Evolutionary conservation across 2,329 filamentous ascomycete genomes (phyloP).

Genomic region (Tolypocladium capitatum): DNA sequence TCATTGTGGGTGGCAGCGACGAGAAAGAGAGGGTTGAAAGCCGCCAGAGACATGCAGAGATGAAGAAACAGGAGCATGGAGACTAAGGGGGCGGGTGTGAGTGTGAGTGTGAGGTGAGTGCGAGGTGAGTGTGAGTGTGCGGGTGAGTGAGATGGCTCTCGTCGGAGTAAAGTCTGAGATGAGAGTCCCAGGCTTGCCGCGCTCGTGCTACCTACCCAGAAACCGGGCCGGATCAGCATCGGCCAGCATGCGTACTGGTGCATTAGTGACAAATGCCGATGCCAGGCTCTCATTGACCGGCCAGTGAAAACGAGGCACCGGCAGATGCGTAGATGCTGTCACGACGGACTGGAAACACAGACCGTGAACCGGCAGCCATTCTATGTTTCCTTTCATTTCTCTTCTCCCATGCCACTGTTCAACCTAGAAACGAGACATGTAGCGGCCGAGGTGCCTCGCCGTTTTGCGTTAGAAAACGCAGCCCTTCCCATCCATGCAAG

Average conservation of each 20-base stretch:
- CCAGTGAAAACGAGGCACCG: not conserved
- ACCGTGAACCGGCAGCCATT: not conserved
- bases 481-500: conserved; percentile 1
- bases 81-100: too few relatives aligned
- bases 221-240: not conserved
- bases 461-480: not conserved
- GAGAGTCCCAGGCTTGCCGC: too few relatives aligned
- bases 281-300: not conserved
- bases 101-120: too few relatives aligned
- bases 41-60: not conserved
- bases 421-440: not conserved
- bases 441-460: not conserved
- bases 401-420: not conserved
- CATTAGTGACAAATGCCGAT: not conserved
- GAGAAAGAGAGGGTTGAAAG: not conserved
- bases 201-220: not conserved
- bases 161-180: too few relatives aligned
- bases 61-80: too few relatives aligned
- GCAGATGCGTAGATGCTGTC: not conserved
- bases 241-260: not conserved
- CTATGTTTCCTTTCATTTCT: not conserved
- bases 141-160: too few relatives aligned
- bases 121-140: too few relatives aligned
- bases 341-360: not conserved
- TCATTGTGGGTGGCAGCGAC: not conserved